These are phyloP conservation scores for Pseudozyma pruni DNA, from an alignment of 1,284 basidiomycete species.

Conservation along the genomic window DNA sequence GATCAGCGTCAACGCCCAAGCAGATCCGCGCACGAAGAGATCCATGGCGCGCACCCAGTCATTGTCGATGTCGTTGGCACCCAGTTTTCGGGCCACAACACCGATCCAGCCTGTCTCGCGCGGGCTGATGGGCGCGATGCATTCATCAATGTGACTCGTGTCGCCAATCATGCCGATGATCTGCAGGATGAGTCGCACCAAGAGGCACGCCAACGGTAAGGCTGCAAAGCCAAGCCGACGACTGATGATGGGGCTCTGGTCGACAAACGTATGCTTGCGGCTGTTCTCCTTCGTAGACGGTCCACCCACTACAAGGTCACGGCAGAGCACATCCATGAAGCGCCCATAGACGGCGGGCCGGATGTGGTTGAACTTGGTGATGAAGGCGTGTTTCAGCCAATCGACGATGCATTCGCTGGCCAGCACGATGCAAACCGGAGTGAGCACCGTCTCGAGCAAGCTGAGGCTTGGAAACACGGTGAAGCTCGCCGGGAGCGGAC, in stretches of 20 bases:
- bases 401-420: conserved; percentile 93
- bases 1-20: conserved; percentile 46
- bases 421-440: conserved; percentile 90
- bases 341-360: conserved; percentile 93
- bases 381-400: conserved; percentile 99
- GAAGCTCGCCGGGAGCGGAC: conserved; percentile 72
- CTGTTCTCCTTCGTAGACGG: conserved; percentile 64
- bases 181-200: conserved; percentile 87
- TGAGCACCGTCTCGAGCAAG: conserved; percentile 86
- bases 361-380: conserved; percentile 91
- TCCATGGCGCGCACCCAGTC: conserved; percentile 33
- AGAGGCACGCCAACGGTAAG: conserved; percentile 88
- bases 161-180: conserved; percentile 75
- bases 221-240: conserved; percentile 93
- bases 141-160: conserved; percentile 68
- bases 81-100: conserved; percentile 31
- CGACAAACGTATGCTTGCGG: conserved; percentile 83
- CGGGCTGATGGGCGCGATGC: conserved; percentile 44
- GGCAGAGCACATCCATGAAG: conserved; percentile 94
- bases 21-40: conserved; percentile 35
- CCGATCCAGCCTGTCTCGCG: conserved; percentile 39
- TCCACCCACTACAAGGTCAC: conserved; percentile 87
- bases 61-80: conserved; percentile 42
- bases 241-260: conserved; percentile 93
- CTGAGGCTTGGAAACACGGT: conserved; percentile 68